A percentile compares a stretch with the other conserved stretches of the same genome.
Conservation (phyloP, 495 filamentous ascomycete species). For the Aspergillus indologenus region DNA sequence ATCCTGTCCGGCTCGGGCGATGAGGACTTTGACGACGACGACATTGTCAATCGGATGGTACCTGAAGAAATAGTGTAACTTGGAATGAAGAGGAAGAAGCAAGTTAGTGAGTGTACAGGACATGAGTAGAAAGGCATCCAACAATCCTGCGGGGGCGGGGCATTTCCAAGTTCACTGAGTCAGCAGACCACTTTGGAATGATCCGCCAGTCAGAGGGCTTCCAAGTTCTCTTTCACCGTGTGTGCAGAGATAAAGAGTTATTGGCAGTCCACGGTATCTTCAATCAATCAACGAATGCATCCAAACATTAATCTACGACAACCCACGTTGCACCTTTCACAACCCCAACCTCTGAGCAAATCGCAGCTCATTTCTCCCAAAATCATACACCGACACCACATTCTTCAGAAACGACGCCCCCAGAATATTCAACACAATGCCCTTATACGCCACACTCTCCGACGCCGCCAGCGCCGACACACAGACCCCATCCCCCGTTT, state of each 20-base stretch:
- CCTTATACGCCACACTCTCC: conserved; percentile 23
- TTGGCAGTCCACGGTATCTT: too few species aligned
- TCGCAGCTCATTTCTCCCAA: conserved; percentile 53
- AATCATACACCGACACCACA: conserved; percentile 65
- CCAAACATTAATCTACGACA: too few species aligned
- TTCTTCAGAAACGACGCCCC: conserved; percentile 76
- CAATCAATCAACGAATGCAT: too few species aligned
- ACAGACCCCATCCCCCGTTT: conserved; percentile 35
- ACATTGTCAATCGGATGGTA: not conserved
- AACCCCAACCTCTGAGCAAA: conserved; percentile 30
- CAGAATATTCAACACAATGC: conserved; percentile 49
- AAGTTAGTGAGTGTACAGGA: not conserved
- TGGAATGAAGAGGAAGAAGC: not conserved
- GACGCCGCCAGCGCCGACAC: conserved; percentile 33
- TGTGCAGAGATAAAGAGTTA: too few species aligned
- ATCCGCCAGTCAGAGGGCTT: too few species aligned
- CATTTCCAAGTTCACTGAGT: too few species aligned
- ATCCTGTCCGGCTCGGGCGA: not conserved
- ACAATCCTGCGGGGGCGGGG: too few species aligned
- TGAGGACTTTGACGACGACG: not conserved
- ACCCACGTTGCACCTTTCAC: too few species aligned
- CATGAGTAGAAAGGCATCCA: not conserved
- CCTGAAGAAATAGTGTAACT: not conserved
- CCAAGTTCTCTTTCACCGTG: too few species aligned
- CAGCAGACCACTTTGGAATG: too few species aligned